Conservation (phyloP, 495 filamentous ascomycete genomes). For the Xanthoparmelia taractica region DNA sequence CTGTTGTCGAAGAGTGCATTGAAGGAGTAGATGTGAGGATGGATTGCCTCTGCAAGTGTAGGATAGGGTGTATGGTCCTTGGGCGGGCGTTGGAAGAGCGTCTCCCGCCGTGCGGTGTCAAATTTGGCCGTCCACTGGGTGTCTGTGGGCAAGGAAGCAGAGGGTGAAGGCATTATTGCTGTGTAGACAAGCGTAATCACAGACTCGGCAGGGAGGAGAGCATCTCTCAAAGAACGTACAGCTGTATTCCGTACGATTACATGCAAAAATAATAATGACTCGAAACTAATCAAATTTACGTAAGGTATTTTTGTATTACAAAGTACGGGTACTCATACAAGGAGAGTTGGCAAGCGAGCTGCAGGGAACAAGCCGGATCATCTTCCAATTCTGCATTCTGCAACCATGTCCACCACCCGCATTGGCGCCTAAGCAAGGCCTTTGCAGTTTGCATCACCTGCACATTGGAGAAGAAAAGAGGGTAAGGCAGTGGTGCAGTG, state of each 20-base stretch:
- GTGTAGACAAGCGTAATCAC: background rate
- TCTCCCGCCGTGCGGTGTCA: slow-evolving; percentile 71
- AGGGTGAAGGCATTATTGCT: slow-evolving; percentile 13
- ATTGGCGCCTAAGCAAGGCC: slow-evolving; percentile 6
- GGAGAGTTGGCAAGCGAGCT: background rate
- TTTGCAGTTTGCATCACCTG: slow-evolving; percentile 9
- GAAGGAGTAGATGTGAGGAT: slow-evolving; percentile 91
- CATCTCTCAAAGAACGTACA: background rate
- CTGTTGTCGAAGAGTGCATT: slow-evolving; percentile 75
- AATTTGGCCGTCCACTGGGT: slow-evolving; percentile 76
- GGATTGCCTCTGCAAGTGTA: slow-evolving; percentile 68
- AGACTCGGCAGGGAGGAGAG: background rate
- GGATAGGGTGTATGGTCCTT: slow-evolving; percentile 84
- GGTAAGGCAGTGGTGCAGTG: slow-evolving; percentile 1
- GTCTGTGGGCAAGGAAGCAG: slow-evolving; percentile 41
- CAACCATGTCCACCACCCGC: slow-evolving; percentile 2
- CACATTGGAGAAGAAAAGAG: background rate
- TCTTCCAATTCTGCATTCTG: background rate
- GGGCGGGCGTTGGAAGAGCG: slow-evolving; percentile 80
- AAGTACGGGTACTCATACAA: background rate
- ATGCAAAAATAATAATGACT: no score
- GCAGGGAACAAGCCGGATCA: background rate
- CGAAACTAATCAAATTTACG: no score
- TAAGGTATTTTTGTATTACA: no score
- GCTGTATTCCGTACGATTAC: background rate